Conservation (phyloP, 2,329 filamentous ascomycete species). For the Eurotiales sp. region DNA sequence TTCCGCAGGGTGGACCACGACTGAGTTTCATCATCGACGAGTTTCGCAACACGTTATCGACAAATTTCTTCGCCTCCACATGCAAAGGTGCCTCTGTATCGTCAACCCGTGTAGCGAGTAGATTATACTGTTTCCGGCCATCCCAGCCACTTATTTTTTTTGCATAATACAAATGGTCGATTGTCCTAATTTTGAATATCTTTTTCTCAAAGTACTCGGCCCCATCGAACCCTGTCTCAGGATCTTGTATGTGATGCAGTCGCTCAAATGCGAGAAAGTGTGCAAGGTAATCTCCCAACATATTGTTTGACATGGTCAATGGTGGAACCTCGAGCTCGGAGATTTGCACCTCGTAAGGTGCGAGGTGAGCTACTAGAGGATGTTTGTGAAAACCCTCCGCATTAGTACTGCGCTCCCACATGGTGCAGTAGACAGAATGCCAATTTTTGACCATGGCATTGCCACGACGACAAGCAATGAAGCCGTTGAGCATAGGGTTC, state of each 20-base stretch:
- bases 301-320: neutral
- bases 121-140: neutral
- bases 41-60: neutral
- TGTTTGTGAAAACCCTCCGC: neutral
- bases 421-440: slow-evolving; percentile 9
- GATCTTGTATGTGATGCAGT: neutral
- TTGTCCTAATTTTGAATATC: neutral
- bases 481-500: slow-evolving; percentile 11
- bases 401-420: slow-evolving; percentile 8
- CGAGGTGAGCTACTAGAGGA: neutral
- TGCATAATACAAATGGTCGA: neutral
- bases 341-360: no score
- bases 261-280: neutral
- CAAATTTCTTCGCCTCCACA: neutral
- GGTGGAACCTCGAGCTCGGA: no score
- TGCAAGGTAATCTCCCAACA: neutral
- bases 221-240: neutral
- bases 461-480: slow-evolving; percentile 4
- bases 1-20: neutral
- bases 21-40: neutral
- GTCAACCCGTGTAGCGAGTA: neutral
- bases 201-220: neutral
- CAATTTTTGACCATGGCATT: slow-evolving; percentile 11
- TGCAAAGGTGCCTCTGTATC: neutral
- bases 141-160: neutral